Evolutionary conservation across 352 stramenopile genomes (phyloP), one percentile per base, ranked within the genome.

Genomic region (Pythium diclinum): DNA sequence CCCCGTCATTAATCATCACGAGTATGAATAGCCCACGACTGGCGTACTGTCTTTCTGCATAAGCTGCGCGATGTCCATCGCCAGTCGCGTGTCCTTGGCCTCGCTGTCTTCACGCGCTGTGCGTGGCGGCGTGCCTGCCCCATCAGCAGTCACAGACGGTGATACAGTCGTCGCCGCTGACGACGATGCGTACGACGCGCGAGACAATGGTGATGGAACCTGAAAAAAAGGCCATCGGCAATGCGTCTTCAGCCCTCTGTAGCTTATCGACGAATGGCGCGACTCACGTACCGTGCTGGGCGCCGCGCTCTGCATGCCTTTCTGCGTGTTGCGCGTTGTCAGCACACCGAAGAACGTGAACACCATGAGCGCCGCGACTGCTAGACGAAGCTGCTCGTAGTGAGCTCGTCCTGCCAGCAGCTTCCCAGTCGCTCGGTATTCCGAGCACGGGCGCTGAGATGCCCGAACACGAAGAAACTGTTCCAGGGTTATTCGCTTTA

Each of bases 31-130:
- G 19, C 16, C 30, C 11, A 49, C 21, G 14, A 47, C 17, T 21
- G 1, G 69, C 76, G 62, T 58, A 84, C 73, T 85, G 48, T 85
- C 80, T 25, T 66, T 59, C 28, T 62, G 69, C 73, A 89, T 82
- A 17, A 89, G 67, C 65, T 68, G 63, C 51, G 70, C 56, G 46
- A 91, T 67, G 30, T 72, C 69, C 6, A 60, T 64, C 1, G 69
- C 60, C 38, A 73, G 34, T 21, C 47, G 61, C 23, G 36, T 38
- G 21, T 73, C 61, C 23, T 61, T 69, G 13, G 48, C 56, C 38
- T 69, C 55, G 11, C 61, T 51, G 4, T 40, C 25, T 6, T 25
- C 6, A 40, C 17, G 23, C 6, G 49, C 59, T 13, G 44, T 28
- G 3, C 44, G 17, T 6, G 44, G 44, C 44, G 44, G 44, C 44